Evolutionary conservation across 2,329 filamentous ascomycete genomes (phyloP), one percentile per base, ranked within the genome.

Genomic region (Neurospora sp.): DNA sequence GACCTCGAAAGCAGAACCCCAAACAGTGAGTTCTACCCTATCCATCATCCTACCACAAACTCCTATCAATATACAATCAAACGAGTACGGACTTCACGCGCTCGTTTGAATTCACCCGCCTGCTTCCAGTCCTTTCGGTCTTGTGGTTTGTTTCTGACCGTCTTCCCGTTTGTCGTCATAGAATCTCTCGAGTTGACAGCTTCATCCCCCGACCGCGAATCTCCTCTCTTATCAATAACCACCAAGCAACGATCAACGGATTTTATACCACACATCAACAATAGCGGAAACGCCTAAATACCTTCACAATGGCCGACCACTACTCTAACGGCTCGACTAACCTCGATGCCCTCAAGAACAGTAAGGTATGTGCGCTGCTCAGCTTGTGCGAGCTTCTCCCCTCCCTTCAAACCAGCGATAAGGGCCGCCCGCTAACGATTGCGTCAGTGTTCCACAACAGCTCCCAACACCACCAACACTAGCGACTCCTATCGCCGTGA

Each of bases 341-440:
- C 74, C 72, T 82, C 72, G 80, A 85, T 74, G 77, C 79, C 74
- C 80, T 85, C 76, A 86, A 85, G 79, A 81, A 78, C 76, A 86
- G 85, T 87, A 82, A 81, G 85, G 85, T 85, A 76, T 70, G 83
- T 81, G 69, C 39, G 72, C 70, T 68, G 68, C 69, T 38, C 52
- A 38, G 36, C 62, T 43, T 66, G 66, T 33, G 42, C 39, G 62
- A 13, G 46, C 68, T 40, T 67, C 68, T 70, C 43, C 70, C 67
- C 17, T 68, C 46, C 67, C 68, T 33, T 62, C 15, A 6, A 36
- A 62, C 52, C 28, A 62, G 28, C 8, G 28, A 62, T 52, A 40
- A 68, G 68, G 71, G 68, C 73, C 74, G 70, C 68, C 66, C 67
- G 77, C 80, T 82, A 78, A 82, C 78, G 68, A 68, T 67, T 71